Base-by-base conservation (phyloP, 2,329 filamentous ascomycete species). In the Penicillium hordei region DNA sequence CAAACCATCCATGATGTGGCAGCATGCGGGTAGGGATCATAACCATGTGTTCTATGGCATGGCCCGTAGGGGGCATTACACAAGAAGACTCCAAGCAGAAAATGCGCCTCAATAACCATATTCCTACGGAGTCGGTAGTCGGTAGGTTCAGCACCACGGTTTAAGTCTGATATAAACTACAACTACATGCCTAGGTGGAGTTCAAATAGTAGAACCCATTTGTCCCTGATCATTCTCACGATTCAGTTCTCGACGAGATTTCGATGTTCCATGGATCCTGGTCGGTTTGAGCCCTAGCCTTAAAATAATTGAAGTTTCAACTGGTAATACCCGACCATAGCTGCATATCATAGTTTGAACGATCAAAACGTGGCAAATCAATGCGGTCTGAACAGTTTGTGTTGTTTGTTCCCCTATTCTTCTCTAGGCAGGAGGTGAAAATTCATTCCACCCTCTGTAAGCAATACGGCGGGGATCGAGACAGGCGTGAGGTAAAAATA, bases 41-140 rank as follows among this genome's bases (percentile, higher is more conserved):
- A 40, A 40, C 19, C 15, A n/a, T n/a, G 15, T 33, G 23, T 33
- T 10, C n/a, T 33, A 17, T 45, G 40, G 40, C 21, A 57, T 52
- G 43, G 49, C 27, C 55, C 53, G 36, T 38, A 57, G 19, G 56
- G 61, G 58, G 55, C 58, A 67, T 66, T 65, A 51, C 61, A 59
- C 60, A 63, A 57, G 49, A 44, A 49, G 12, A 57, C 15, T 8
- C 9, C 9, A 13, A 33, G 7, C 8, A 13, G 8, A 25, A n/a
- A 5, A 52, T 19, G 17, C 19, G 33, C 25, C 15, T 33, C 3
- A 9, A 5, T 29, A 29, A 25, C 12, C 7, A 7, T 23, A 25
- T 7, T 19, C 7, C 25, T 53, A 53, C n/a, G 1, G 7, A 34
- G 13, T 36, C 17, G 17, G 21, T 2, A 46, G 4, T 46, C 23